phyloP scores from a whole-genome alignment of 2,329 filamentous ascomycete species.

The Epichloe sibirici region DNA sequence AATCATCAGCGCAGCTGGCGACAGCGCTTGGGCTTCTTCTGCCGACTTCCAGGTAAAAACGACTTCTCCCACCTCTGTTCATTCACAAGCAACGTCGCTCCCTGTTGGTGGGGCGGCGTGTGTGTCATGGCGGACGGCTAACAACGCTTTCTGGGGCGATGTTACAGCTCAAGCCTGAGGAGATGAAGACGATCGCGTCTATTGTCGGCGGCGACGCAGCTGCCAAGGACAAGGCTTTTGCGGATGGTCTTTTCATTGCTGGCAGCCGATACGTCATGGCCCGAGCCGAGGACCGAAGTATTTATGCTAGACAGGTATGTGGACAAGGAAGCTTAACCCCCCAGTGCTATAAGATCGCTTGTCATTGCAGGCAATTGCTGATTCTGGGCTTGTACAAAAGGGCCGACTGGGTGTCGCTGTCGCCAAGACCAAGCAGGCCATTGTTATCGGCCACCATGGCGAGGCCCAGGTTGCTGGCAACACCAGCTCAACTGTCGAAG shows the following conservation, averaged over 20 bases:
- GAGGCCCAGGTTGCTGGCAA: constrained; percentile 62
- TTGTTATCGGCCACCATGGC: constrained; percentile 79
- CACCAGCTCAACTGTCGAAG: constrained; percentile 67
- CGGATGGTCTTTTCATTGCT: constrained; percentile 61
- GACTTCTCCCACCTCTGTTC: constrained; percentile 14
- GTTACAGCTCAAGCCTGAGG: constrained; percentile 29
- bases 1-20: constrained; percentile 70
- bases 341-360: background rate
- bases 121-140: background rate
- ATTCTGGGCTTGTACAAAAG: constrained; percentile 18
- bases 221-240: constrained; percentile 53
- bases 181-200: constrained; percentile 45
- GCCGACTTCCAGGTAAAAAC: constrained; percentile 55
- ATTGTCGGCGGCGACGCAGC: constrained; percentile 34
- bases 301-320: constrained; percentile 77
- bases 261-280: constrained; percentile 70
- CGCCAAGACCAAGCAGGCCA: constrained; percentile 77
- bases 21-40: constrained; percentile 66
- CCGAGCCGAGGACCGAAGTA: constrained; percentile 61
- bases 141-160: background rate
- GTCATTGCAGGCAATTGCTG: background rate
- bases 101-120: constrained; percentile 3
- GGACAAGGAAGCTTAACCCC: background rate
- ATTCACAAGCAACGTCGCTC: background rate
- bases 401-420: constrained; percentile 72